Conservation (phyloP, 1,139 yeast species). For the Citeromyces hawaiiensis region DNA sequence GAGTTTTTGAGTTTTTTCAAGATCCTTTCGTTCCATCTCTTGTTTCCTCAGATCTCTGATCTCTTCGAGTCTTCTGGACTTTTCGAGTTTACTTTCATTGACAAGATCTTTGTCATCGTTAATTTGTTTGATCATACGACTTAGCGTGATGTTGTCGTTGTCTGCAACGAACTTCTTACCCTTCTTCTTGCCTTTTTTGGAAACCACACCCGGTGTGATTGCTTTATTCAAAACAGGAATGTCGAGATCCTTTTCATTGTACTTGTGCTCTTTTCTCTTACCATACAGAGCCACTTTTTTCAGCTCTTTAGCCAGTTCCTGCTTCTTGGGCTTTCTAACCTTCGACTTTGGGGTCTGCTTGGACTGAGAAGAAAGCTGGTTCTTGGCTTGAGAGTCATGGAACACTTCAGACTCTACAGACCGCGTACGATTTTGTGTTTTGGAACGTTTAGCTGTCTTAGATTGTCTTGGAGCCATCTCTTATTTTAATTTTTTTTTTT, state of each 20-base stretch:
- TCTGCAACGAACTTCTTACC: slow-evolving; percentile 84
- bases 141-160: slow-evolving; percentile 47
- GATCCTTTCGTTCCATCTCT: slow-evolving; percentile 79
- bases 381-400: slow-evolving; percentile 52
- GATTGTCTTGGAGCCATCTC: slow-evolving; percentile 27
- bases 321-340: slow-evolving; percentile 35
- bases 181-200: slow-evolving; percentile 66
- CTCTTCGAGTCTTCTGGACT: slow-evolving; percentile 79
- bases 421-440: slow-evolving; percentile 38
- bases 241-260: slow-evolving; percentile 65
- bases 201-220: slow-evolving; percentile 72
- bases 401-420: slow-evolving; percentile 54
- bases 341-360: slow-evolving; percentile 48
- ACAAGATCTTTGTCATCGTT: slow-evolving; percentile 71
- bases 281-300: slow-evolving; percentile 57
- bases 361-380: slow-evolving; percentile 48
- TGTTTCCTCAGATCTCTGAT: slow-evolving; percentile 75
- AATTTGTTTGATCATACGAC: slow-evolving; percentile 63
- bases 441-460: slow-evolving; percentile 42
- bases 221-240: slow-evolving; percentile 75
- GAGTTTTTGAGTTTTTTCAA: slow-evolving; percentile 50
- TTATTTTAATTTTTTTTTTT: not conserved
- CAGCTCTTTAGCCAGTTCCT: slow-evolving; percentile 50
- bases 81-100: slow-evolving; percentile 86
- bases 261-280: slow-evolving; percentile 42